A percentile compares a stretch with the other conserved stretches of the same genome.
phyloP scores from a whole-genome alignment of 2,329 filamentous ascomycete species.

The Xylariomycetidae sp. region DNA sequence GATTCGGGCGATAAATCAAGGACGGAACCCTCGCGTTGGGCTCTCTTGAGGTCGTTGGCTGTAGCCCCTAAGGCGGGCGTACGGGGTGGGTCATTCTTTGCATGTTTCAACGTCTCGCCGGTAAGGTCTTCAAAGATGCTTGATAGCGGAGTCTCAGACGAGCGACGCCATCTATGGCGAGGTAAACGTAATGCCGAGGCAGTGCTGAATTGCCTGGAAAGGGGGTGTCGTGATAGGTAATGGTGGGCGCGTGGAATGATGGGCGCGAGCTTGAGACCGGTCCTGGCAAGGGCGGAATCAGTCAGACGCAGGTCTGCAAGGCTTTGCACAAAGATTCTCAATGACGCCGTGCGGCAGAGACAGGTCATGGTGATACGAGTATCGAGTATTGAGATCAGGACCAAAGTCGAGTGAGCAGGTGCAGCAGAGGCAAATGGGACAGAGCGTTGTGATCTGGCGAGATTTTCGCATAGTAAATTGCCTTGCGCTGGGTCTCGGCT shows the following conservation, averaged over 20 bases:
- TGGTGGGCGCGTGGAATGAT: conserved; percentile 4
- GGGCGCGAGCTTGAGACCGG: no score
- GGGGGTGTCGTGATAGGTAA: conserved; percentile 8
- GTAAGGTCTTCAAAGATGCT: no score
- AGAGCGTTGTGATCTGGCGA: no score
- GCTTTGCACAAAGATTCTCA: conserved; percentile 44
- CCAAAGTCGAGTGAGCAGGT: no score
- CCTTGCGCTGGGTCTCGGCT: no score
- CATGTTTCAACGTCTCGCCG: conserved; percentile 1
- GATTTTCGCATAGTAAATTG: no score
- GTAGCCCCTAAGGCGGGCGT: conserved; percentile 7
- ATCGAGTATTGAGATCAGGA: no score
- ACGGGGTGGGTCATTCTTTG: conserved; percentile 1
- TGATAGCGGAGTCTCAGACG: conserved; percentile 1
- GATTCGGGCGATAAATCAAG: conserved; percentile 31
- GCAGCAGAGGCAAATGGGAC: no score
- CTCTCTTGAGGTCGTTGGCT: conserved; percentile 11
- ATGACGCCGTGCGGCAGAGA: conserved; percentile 39
- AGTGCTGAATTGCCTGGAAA: conserved; percentile 17
- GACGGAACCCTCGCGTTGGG: conserved; percentile 20
- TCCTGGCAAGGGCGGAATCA: conserved; percentile 9
- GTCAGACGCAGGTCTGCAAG: conserved; percentile 28
- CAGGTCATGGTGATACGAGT: conserved; percentile 43
- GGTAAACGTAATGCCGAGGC: conserved; percentile 12
- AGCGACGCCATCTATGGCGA: conserved; percentile 4